These are phyloP conservation scores for Cutaneotrichosporon dermatis DNA, from an alignment of 1,284 basidiomycete genomes.

Conservation along the genomic window DNA sequence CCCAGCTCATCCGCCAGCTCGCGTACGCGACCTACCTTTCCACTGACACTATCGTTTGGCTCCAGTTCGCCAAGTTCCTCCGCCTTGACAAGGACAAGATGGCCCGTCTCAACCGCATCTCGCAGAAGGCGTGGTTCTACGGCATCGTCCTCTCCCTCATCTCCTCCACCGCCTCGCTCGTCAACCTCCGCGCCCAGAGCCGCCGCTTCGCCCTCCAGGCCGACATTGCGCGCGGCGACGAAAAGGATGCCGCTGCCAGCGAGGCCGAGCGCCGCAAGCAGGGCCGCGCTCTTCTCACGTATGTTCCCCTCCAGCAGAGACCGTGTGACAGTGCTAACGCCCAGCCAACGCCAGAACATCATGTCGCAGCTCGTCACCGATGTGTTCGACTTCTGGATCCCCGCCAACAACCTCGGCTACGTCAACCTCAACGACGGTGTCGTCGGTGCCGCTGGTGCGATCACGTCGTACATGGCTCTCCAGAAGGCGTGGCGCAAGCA, in stretches of 20 bases:
- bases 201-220: constrained; percentile 39
- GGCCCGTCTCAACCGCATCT: constrained; percentile 63
- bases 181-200: constrained; percentile 46
- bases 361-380: constrained; percentile 47
- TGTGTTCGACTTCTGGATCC: constrained; percentile 65
- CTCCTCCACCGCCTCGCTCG: constrained; percentile 51
- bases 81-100: constrained; percentile 56
- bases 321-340: background rate
- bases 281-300: constrained; percentile 45
- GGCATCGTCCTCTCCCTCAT: constrained; percentile 76
- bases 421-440: constrained; percentile 79
- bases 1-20: constrained; percentile 78
- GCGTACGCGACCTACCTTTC: constrained; percentile 85
- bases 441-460: constrained; percentile 59
- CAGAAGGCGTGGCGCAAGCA: constrained; percentile 49
- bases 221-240: constrained; percentile 27
- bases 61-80: constrained; percentile 68
- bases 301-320: constrained; percentile 9
- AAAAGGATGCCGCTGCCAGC: constrained; percentile 29
- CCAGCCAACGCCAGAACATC: constrained; percentile 44
- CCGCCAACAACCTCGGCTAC: constrained; percentile 75
- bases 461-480: constrained; percentile 53
- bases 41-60: constrained; percentile 80
- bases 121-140: constrained; percentile 84
- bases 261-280: constrained; percentile 42